phyloP scores from a whole-genome alignment of 2,329 filamentous ascomycete genomes.

The Talaromyces amestolkiae region DNA sequence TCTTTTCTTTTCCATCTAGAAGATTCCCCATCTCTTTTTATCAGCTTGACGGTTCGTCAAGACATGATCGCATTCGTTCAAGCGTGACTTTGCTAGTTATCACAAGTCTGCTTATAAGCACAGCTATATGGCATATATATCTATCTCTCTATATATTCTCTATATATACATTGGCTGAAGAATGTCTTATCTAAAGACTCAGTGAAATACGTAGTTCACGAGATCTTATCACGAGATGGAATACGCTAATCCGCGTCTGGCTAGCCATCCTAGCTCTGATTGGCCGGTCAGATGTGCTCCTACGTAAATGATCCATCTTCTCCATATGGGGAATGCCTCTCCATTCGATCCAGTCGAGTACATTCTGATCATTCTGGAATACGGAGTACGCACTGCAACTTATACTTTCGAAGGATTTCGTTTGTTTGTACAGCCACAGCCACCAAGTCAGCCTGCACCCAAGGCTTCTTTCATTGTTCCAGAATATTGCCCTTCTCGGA shows the following conservation, averaged over 20 bases:
- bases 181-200: neutral
- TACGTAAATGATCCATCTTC: neutral
- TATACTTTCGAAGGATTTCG: neutral
- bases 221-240: neutral
- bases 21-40: conserved; percentile 13
- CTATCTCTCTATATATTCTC: neutral
- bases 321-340: neutral
- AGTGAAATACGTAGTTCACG: neutral
- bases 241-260: neutral
- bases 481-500: conserved; percentile 1
- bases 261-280: neutral
- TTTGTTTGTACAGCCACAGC: neutral
- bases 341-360: neutral
- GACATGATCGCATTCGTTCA: conserved; percentile 10
- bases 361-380: neutral
- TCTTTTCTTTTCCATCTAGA: neutral
- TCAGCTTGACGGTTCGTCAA: neutral
- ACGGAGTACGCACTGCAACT: neutral
- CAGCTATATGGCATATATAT: neutral
- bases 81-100: conserved; percentile 2
- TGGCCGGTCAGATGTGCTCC: neutral
- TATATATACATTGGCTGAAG: neutral
- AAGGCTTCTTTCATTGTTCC: neutral
- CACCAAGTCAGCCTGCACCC: neutral
- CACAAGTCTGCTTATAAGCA: neutral